Conservation (phyloP, 495 filamentous ascomycete species). For the Sphaerosporella brunnea region DNA sequence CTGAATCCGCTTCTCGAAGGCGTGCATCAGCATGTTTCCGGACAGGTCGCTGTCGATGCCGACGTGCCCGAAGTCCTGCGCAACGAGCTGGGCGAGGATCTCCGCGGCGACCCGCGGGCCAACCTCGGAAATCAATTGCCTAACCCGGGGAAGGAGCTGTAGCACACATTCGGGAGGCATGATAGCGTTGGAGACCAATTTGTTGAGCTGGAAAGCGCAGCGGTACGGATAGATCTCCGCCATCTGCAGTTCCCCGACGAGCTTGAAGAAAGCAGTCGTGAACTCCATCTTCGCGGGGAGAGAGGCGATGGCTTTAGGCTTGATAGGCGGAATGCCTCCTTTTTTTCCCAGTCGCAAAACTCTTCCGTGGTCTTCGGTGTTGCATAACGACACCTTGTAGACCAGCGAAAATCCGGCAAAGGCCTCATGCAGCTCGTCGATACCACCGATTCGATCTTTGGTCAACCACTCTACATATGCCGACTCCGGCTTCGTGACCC, state of each 20-base stretch:
- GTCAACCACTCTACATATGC: background rate
- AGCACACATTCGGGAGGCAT: constrained; percentile 19
- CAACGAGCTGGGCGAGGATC: constrained; percentile 12
- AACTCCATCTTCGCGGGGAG: constrained; percentile 5
- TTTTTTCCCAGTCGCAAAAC: constrained; percentile 9
- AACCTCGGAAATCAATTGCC: constrained; percentile 5
- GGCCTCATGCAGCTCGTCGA: constrained; percentile 14
- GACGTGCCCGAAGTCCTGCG: constrained; percentile 9
- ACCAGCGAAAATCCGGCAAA: constrained; percentile 22
- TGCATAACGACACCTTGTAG: constrained; percentile 14
- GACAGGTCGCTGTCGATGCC: constrained; percentile 31
- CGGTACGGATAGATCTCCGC: constrained; percentile 10
- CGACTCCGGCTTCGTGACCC: background rate
- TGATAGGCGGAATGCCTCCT: constrained; percentile 16
- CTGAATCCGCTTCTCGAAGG: constrained; percentile 30
- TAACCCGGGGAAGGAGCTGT: constrained; percentile 13
- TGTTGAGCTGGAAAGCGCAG: constrained; percentile 23
- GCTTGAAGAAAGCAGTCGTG: constrained; percentile 9
- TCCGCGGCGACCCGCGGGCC: constrained; percentile 7
- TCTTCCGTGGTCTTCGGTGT: background rate
- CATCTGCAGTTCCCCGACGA: constrained; percentile 7
- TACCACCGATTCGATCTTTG: constrained; percentile 6
- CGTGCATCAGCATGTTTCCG: constrained; percentile 29
- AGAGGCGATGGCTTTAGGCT: background rate
- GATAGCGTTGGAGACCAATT: constrained; percentile 16